Percentiles rank a stretch among this genome's conserved stretches.
phyloP scores from a whole-genome alignment of 495 filamentous ascomycete species.

The Chaetomium fimeti region DNA sequence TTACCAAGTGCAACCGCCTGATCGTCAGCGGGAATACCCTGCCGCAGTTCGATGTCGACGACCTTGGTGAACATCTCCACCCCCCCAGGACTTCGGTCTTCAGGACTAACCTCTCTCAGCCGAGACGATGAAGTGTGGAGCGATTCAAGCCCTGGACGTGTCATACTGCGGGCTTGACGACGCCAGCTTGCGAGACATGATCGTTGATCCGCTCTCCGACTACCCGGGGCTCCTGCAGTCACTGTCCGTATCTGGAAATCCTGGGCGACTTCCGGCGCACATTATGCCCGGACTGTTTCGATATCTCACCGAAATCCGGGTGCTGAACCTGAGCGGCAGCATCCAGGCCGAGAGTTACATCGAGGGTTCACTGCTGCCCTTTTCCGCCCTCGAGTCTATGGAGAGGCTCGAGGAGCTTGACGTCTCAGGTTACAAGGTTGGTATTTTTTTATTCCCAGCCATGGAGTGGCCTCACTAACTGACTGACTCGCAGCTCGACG shows the following conservation, averaged over 20 bases:
- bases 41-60: conserved; percentile 30
- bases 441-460: background rate
- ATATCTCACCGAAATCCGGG: conserved; percentile 28
- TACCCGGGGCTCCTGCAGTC: conserved; percentile 28
- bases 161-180: conserved; percentile 35
- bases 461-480: conserved; percentile 6
- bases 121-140: conserved; percentile 30
- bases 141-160: conserved; percentile 35
- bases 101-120: conserved; percentile 19
- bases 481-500: conserved; percentile 44
- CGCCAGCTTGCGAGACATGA: conserved; percentile 27
- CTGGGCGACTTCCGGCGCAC: conserved; percentile 62
- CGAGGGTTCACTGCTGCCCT: conserved; percentile 30
- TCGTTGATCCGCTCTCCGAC: conserved; percentile 49
- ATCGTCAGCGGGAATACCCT: conserved; percentile 32
- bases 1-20: conserved; percentile 36
- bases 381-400: conserved; percentile 25
- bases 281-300: conserved; percentile 29
- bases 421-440: conserved; percentile 67
- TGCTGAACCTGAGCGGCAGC: conserved; percentile 77
- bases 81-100: background rate
- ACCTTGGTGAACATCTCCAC: conserved; percentile 27
- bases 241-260: conserved; percentile 69
- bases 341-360: conserved; percentile 63
- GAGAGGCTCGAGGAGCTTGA: conserved; percentile 57